Percentiles rank a stretch among this genome's conserved stretches.
Evolutionary conservation across 2,329 filamentous ascomycete species (phyloP).

Genomic region (Ophiosphaerella herpotricha): DNA sequence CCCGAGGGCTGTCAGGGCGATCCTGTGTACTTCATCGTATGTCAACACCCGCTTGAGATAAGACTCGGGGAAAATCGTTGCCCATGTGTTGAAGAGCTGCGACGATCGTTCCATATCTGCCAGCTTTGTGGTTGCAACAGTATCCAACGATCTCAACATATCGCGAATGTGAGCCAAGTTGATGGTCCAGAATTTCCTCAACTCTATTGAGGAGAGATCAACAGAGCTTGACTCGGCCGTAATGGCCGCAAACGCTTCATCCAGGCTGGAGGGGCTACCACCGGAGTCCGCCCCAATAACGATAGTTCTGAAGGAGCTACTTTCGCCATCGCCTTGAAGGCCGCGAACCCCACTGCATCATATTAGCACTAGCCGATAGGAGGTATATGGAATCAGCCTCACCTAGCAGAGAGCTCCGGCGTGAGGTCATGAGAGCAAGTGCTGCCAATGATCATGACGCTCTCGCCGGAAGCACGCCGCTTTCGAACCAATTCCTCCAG

Average conservation of each 20-base stretch:
- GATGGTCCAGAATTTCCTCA: constrained; percentile 51
- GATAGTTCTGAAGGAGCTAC: constrained; percentile 41
- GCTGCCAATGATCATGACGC: constrained; percentile 80
- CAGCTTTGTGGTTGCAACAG: constrained; percentile 30
- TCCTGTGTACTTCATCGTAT: constrained; percentile 64
- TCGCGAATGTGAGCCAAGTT: constrained; percentile 68
- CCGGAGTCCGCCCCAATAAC: constrained; percentile 31
- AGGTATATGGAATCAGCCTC: not conserved
- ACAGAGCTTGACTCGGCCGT: constrained; percentile 7
- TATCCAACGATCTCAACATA: constrained; percentile 60
- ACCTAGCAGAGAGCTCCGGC: constrained; percentile 47
- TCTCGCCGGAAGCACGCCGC: constrained; percentile 71
- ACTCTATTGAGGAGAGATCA: constrained; percentile 20
- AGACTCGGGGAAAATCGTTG: constrained; percentile 30
- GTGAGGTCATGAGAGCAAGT: constrained; percentile 61
- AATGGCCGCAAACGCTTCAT: constrained; percentile 14
- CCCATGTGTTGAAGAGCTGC: constrained; percentile 22
- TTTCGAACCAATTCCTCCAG: constrained; percentile 74
- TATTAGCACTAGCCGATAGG: constrained; percentile 5
- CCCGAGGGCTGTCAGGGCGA: constrained; percentile 60
- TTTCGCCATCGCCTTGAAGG: constrained; percentile 50
- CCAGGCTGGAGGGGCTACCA: constrained; percentile 12
- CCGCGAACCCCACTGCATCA: constrained; percentile 46
- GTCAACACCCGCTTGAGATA: constrained; percentile 58
- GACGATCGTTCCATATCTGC: constrained; percentile 26